Evolutionary conservation across 2,329 filamentous ascomycete species (phyloP).

Genomic region (Lasiodiplodia sp.): DNA sequence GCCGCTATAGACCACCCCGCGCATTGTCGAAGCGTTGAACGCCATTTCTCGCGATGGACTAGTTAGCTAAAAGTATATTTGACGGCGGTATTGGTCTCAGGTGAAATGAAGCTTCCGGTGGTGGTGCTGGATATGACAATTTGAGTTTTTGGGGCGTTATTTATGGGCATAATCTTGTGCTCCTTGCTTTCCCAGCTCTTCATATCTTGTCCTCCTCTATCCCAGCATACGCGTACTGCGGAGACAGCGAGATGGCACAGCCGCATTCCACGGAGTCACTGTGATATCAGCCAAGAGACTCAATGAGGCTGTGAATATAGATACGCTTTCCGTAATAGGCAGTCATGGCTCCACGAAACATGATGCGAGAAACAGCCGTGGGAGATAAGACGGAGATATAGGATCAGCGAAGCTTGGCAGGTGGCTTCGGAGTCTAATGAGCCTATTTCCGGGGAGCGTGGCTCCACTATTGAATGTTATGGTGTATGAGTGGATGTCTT

Average conservation of each 20-base stretch:
- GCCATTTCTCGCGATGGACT: not conserved
- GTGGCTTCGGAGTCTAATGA: not conserved
- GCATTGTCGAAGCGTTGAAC: not conserved
- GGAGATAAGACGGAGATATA: not conserved
- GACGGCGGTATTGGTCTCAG: not conserved
- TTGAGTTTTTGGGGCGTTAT: not conserved
- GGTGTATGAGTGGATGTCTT: not conserved
- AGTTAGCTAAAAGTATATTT: not conserved
- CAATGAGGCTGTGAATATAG: not conserved
- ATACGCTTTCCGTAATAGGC: not conserved
- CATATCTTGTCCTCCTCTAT: not conserved
- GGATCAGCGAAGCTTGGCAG: not conserved
- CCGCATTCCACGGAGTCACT: not conserved
- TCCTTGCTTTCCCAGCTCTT: not conserved
- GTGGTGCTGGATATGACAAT: not conserved
- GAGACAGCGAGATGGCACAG: not conserved
- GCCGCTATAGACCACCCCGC: constrained; percentile 3
- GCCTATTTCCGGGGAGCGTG: not conserved
- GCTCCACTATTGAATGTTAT: not conserved
- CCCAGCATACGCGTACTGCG: not conserved
- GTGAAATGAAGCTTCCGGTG: not conserved
- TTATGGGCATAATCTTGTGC: not conserved
- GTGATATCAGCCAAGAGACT: not conserved
- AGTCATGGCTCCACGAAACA: not conserved
- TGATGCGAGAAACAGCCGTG: not conserved